Evolutionary conservation across 495 filamentous ascomycete genomes (phyloP).

Genomic region (Viridothelium virens): DNA sequence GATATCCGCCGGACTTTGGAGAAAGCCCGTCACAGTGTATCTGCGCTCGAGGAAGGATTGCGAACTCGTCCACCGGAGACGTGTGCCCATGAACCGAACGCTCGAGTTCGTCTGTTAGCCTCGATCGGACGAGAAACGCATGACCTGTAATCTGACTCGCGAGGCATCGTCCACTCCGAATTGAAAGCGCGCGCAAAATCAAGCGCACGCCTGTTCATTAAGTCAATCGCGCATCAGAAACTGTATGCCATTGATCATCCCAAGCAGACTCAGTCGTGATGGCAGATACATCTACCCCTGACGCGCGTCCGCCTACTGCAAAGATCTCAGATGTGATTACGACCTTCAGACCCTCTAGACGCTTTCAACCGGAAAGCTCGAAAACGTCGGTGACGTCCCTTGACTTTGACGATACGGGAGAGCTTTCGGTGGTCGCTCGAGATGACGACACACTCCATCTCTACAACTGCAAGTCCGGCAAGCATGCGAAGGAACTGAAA

Average conservation of each 20-base stretch:
- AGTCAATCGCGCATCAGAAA: not conserved
- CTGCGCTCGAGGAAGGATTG: no score
- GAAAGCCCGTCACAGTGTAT: no score
- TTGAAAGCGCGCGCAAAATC: no score
- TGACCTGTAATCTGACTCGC: no score
- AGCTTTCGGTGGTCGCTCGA: constrained; percentile 76
- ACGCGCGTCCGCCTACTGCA: constrained; percentile 20
- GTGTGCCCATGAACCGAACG: no score
- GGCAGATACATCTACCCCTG: not conserved
- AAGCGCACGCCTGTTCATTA: not conserved
- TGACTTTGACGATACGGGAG: constrained; percentile 92
- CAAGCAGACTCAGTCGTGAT: not conserved
- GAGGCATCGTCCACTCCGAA: no score
- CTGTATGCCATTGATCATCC: not conserved
- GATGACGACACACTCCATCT: constrained; percentile 91
- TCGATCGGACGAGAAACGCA: no score
- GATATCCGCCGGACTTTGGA: no score
- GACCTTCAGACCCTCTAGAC: constrained; percentile 32
- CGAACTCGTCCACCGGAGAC: no score
- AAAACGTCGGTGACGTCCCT: constrained; percentile 61
- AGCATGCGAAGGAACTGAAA: constrained; percentile 71
- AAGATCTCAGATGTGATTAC: constrained; percentile 35
- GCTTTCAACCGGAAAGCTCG: constrained; percentile 40
- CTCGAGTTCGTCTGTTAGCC: no score
- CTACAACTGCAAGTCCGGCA: constrained; percentile 85